Conservation (phyloP, 768 basidiomycete genomes). For the Suillus weaverae region DNA sequence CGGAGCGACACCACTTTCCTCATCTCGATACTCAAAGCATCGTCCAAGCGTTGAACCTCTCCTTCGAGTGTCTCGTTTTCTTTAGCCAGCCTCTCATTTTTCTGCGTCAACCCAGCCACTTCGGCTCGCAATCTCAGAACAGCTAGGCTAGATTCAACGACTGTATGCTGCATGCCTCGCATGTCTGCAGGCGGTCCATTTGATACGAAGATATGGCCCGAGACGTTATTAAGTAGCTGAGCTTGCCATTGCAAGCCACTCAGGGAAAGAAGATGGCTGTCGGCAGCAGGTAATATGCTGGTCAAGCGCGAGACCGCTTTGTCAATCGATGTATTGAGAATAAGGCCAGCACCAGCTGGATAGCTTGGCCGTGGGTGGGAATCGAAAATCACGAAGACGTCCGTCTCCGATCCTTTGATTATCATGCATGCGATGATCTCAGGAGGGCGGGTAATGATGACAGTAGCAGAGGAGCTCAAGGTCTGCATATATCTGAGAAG, state of each 20-base stretch:
- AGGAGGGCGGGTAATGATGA: slow-evolving; percentile 67
- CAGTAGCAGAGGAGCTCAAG: slow-evolving; percentile 33
- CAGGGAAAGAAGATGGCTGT: slow-evolving; percentile 43
- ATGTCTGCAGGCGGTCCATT: slow-evolving; percentile 22
- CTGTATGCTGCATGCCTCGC: slow-evolving; percentile 29
- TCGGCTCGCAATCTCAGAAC: slow-evolving; percentile 45
- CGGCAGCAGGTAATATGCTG: slow-evolving; percentile 46
- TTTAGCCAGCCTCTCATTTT: slow-evolving; percentile 25
- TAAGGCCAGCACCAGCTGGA: slow-evolving; percentile 59
- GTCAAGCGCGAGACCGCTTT: slow-evolving; percentile 44
- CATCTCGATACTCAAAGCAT: slow-evolving; percentile 16
- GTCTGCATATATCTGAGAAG: slow-evolving; percentile 28
- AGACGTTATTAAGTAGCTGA: slow-evolving; percentile 59
- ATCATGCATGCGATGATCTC: slow-evolving; percentile 62
- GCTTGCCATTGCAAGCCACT: slow-evolving; percentile 60
- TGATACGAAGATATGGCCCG: slow-evolving; percentile 55
- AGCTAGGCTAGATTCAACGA: slow-evolving; percentile 52
- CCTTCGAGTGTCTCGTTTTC: slow-evolving; percentile 30
- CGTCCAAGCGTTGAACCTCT: slow-evolving; percentile 22
- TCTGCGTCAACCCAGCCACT: slow-evolving; percentile 36
- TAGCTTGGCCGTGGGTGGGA: slow-evolving; percentile 63
- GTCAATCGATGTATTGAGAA: slow-evolving; percentile 48
- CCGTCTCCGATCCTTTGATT: slow-evolving; percentile 19
- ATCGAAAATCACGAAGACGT: slow-evolving; percentile 62
- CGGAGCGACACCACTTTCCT: neutral